Base-by-base conservation (phyloP, 441 rosid species). In the Theobroma grandiflorum region DNA sequence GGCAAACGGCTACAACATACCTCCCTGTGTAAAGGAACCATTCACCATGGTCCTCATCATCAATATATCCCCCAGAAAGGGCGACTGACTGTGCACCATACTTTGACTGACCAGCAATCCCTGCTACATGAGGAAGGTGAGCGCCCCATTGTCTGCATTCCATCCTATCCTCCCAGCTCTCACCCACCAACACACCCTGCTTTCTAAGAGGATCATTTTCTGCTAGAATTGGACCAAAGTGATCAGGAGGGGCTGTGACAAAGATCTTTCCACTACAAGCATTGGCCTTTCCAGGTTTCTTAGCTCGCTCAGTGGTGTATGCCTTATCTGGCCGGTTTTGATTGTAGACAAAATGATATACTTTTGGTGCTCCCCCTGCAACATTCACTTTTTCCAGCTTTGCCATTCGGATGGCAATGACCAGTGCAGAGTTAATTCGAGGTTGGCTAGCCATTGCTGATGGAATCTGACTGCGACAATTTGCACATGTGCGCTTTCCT, bases 1-100 rank as follows among this genome's bases (percentile, higher is more conserved):
- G 33, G 53, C 8, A 64, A 22, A 33, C 3, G 10, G 1, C 43
- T 58, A 83, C 12, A 67, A n/a, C 85, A 37, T 78, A 94, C 99
- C 99, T 94, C 74, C 99, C 98, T 3, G 99, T 93, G 80, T 94
- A 93, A 18, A 93, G 88, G 61, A 96, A 93, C 95, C 97, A 96
- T 79, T 96, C 99, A 40, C 99, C 99, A 57, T 94, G 98, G 53
- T 96, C 99, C 83, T 94, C 94, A 22, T 96, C 99, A 57, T 96
- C 98, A 45, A 74, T 22, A 57, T 96, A 96, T 4, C 98, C 99
- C 75, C 95, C 94, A 22, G 95, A 93, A 50, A 96, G 97, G 9
- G 89, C 95, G 26, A 96, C 97, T 0, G 97, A 96, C 62, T 96
- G 98, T 52, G 98, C 88, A 79, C 99, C 98, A 83, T 86, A 79